These are phyloP conservation scores for Micractinium conductrix DNA, from an alignment of 139 green algal genomes.

Conservation along the genomic window DNA sequence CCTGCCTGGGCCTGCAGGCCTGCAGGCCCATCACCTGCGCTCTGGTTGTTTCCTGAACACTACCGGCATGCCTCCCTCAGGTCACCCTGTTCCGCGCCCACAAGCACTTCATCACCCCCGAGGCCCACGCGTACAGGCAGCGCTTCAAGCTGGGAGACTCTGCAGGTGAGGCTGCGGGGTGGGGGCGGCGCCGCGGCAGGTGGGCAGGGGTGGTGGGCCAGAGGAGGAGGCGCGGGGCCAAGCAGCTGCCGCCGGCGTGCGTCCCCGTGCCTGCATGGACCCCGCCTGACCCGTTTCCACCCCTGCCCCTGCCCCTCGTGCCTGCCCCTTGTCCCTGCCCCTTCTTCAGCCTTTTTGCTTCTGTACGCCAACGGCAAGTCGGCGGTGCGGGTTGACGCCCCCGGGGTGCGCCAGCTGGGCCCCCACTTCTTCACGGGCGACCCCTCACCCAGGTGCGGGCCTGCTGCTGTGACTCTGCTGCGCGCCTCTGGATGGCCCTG, in stretches of 20 bases:
- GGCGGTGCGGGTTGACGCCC: constrained; percentile 51
- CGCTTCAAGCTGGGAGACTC: constrained; percentile 46
- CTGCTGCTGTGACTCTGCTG: too few species aligned
- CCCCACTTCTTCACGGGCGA: constrained; percentile 49
- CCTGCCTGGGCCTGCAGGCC: too few species aligned
- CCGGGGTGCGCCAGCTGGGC: constrained; percentile 27
- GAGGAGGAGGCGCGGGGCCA: too few species aligned
- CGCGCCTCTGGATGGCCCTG: too few species aligned
- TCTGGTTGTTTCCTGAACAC: too few species aligned
- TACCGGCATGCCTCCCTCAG: background rate
- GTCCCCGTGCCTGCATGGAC: too few species aligned
- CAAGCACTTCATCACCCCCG: constrained; percentile 59
- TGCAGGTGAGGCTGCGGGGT: background rate
- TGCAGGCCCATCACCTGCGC: too few species aligned
- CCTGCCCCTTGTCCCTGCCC: too few species aligned
- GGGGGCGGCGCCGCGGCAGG: background rate
- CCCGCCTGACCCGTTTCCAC: background rate
- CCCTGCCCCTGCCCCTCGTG: background rate
- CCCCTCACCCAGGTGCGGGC: constrained; percentile 27
- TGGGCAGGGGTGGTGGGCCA: too few species aligned
- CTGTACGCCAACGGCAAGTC: constrained; percentile 70
- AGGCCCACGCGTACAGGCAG: constrained; percentile 41
- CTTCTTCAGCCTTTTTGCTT: constrained; percentile 40
- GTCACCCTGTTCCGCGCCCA: constrained; percentile 67
- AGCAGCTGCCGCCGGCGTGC: too few species aligned